Base-by-base conservation (phyloP, 768 basidiomycete species). In the Phanerodontia chrysosporium region DNA sequence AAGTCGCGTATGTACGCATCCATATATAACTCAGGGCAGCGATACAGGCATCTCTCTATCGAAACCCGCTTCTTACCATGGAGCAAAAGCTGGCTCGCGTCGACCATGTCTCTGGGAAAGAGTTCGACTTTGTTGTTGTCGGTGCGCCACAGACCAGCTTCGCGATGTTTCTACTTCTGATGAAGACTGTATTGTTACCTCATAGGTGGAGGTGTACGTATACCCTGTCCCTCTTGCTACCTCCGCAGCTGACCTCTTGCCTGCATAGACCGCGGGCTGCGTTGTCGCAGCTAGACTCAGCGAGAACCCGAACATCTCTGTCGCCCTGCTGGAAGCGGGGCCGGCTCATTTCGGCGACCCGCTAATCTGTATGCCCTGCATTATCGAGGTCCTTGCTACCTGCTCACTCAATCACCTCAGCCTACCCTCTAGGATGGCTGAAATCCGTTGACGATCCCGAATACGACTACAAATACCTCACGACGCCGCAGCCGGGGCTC, bases 111-210 rank as follows among this genome's bases (percentile, higher is more conserved):
- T 60, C 62, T 0, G 52, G 53, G 36, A 51, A 62, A 46, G 35
- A 48, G 3, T 66, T 68, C 51, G 65, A 69, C 49, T 66, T 65
- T 35, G 62, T 68, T 46, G 58, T 65, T 27, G 60, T 64, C 9
- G 63, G 67, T 61, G 29, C 25, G 52, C 18, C 32, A 14, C 14
- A 35, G 8, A n/a, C n/a, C 32, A n/a, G 16, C 14, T 3, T 22
- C 25, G 2, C 16, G 21, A 25, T 14, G 8, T 16, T 24, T 39
- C 36, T 46, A 22, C 16, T 7, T 21, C 32, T 35, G 8, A 35
- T 35, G 8, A 35, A 35, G n/a, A n/a, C n/a, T n/a, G n/a, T n/a
- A n/a, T n/a, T n/a, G n/a, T n/a, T 35, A 35, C 14, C 8, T 35
- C 14, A 35, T 14, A 35, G 32, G 32, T 14, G 32, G 32, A 7